These are phyloP conservation scores for Phytophthora constricta DNA, from an alignment of 352 stramenopile genomes.

Conservation along the genomic window DNA sequence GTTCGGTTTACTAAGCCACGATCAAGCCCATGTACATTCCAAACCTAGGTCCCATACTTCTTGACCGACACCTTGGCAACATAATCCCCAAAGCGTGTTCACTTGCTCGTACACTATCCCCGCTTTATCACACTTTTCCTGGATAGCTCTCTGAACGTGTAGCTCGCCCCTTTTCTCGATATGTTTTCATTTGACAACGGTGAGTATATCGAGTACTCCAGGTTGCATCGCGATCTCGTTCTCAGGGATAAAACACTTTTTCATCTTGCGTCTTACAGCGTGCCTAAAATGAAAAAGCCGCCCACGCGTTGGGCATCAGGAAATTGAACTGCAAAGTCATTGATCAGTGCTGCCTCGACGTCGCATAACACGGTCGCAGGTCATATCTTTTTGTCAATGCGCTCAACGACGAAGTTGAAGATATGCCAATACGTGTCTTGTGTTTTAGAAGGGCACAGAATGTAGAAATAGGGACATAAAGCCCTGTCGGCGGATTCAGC, in stretches of 20 bases:
- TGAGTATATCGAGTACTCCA: not conserved
- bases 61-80: not conserved
- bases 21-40: not conserved
- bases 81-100: not conserved
- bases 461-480: not conserved
- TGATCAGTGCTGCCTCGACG: not conserved
- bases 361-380: not conserved
- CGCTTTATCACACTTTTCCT: not conserved
- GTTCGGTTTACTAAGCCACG: not conserved
- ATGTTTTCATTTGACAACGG: not conserved
- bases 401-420: not conserved
- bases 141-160: not conserved
- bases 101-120: not conserved
- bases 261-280: not conserved
- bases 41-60: not conserved
- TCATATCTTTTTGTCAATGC: not conserved
- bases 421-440: not conserved
- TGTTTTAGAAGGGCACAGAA: not conserved
- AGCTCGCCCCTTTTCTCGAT: not conserved
- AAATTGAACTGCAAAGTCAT: not conserved
- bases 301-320: not conserved
- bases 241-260: not conserved
- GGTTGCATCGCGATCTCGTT: not conserved
- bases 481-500: not conserved
- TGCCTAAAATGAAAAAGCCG: not conserved